These are phyloP conservation scores for Aurantiochytrium sp. DNA, from an alignment of 108 stramenopile genomes.

Conservation along the genomic window DNA sequence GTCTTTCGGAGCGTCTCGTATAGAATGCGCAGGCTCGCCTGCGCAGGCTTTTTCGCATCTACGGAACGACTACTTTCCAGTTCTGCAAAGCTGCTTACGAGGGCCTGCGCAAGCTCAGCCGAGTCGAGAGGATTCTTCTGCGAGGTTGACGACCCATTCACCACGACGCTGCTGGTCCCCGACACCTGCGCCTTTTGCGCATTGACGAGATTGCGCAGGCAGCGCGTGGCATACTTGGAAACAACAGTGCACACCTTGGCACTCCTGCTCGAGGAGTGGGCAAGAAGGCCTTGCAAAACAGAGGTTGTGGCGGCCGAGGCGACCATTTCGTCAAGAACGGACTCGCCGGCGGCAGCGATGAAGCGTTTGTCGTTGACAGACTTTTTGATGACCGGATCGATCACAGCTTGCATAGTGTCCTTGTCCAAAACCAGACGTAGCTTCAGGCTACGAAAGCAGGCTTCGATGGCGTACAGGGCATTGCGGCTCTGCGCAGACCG, in stretches of 20 bases:
- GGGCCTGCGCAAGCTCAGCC: background rate
- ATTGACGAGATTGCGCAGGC: background rate
- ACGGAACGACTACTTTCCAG: background rate
- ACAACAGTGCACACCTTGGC: background rate
- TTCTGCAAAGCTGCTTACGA: background rate
- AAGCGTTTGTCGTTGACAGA: constrained; percentile 8
- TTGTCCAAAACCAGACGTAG: background rate
- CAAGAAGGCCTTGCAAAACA: background rate
- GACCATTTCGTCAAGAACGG: background rate
- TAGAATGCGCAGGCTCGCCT: background rate
- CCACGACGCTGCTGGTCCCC: no score
- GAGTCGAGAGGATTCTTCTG: background rate
- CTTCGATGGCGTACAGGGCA: background rate
- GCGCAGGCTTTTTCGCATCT: background rate
- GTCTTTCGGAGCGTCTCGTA: background rate
- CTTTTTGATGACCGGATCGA: background rate
- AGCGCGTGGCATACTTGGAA: background rate
- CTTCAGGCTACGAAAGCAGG: background rate
- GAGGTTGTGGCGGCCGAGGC: background rate
- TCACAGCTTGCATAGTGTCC: background rate
- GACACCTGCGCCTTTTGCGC: background rate
- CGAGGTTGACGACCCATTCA: no score
- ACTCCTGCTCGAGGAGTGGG: background rate
- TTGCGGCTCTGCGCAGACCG: constrained; percentile 4
- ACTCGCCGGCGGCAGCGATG: constrained; percentile 6